These are phyloP conservation scores for Chionographis japonica DNA, from an alignment of 106 monocot species.

Conservation along the genomic window DNA sequence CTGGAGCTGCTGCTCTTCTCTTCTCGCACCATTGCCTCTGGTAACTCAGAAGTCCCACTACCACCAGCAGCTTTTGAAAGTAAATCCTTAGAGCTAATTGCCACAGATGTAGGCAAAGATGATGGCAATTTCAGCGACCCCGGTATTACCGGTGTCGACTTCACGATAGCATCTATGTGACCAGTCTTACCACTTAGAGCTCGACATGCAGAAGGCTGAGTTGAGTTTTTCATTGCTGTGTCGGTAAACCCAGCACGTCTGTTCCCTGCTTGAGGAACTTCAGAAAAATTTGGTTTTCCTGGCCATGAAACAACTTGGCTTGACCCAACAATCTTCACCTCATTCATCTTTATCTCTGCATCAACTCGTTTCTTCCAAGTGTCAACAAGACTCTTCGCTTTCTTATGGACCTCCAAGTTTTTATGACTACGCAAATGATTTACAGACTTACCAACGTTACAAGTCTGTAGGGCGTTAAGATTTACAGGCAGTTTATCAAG, in stretches of 20 bases:
- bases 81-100: conserved; percentile 30
- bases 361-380: conserved; percentile 92
- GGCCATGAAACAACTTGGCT: conserved; percentile 52
- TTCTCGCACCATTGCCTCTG: conserved; percentile 43
- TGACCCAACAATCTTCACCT: conserved; percentile 41
- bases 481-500: conserved; percentile 87
- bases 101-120: conserved; percentile 9
- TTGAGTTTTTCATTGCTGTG: conserved; percentile 23
- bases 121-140: conserved; percentile 35
- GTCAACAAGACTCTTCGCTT: conserved; percentile 74
- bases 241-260: conserved; percentile 45
- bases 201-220: conserved; percentile 43
- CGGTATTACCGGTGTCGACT: conserved; percentile 15
- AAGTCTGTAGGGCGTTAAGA: conserved; percentile 71
- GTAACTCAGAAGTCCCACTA: conserved; percentile 37
- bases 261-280: conserved; percentile 29
- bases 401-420: conserved; percentile 80
- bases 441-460: conserved; percentile 84
- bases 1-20: conserved; percentile 88
- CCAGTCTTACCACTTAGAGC: conserved; percentile 31
- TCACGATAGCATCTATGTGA: conserved; percentile 32
- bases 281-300: conserved; percentile 44
- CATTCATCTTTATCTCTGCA: conserved; percentile 74
- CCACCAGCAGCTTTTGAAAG: conserved; percentile 36
- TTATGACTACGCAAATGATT: conserved; percentile 78